Percentiles rank a stretch among this genome's conserved stretches.
phyloP scores from a whole-genome alignment of 345 rosid genomes.

The Gossypium bickii region DNA sequence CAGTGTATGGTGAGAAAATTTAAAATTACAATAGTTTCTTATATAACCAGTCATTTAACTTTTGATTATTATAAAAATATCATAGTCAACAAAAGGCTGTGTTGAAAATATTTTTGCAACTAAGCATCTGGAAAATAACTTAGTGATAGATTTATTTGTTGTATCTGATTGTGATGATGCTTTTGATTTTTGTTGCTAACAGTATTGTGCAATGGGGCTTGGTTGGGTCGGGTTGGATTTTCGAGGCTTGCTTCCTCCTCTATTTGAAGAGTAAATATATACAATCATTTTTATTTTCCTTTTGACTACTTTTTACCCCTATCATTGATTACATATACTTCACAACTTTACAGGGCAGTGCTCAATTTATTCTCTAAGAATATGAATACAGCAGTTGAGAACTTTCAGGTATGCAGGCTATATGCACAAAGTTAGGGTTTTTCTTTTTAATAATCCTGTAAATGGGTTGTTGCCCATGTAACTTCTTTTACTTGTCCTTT shows the following conservation, averaged over 20 bases:
- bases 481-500: slow-evolving; percentile 16
- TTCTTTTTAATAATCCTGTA: slow-evolving; percentile 4
- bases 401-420: slow-evolving; percentile 64
- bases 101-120: neutral
- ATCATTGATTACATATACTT: slow-evolving; percentile 11
- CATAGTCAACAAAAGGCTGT: neutral
- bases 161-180: slow-evolving; percentile 9
- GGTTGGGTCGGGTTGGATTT: slow-evolving; percentile 94
- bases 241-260: slow-evolving; percentile 90
- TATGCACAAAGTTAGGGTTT: neutral
- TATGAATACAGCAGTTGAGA: slow-evolving; percentile 75
- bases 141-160: neutral
- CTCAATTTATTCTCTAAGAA: slow-evolving; percentile 85
- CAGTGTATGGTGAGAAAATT: slow-evolving; percentile 76
- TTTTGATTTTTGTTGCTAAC: slow-evolving; percentile 20
- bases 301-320: neutral
- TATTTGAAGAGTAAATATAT: slow-evolving; percentile 74
- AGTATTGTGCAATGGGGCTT: slow-evolving; percentile 98
- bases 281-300: neutral
- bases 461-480: slow-evolving; percentile 8
- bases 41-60: neutral
- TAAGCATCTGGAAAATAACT: neutral
- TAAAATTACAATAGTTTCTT: neutral
- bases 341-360: slow-evolving; percentile 66
- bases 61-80: neutral